Base-by-base conservation (phyloP, 164 flowering plant genomes). In the Aristolochia californica region DNA sequence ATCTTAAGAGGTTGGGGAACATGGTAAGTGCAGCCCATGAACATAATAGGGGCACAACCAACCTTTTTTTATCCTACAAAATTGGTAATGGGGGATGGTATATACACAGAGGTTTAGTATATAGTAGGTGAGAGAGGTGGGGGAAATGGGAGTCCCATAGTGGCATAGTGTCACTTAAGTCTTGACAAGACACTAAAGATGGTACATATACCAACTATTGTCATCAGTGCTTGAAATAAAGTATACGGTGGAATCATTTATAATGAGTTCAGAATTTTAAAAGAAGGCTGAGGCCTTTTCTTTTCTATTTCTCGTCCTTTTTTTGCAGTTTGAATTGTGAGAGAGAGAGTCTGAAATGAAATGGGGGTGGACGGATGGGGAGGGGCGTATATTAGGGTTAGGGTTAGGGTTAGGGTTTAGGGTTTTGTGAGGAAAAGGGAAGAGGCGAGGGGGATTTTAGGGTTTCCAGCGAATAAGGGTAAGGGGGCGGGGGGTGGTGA, bases 361-460 rank as follows among this genome's bases (percentile, higher is more conserved):
- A 47, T 1, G 4, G 0, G 20, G 22, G 5, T 1, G 22, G 50
- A 14, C 5, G 15, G 50, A n/a, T 2, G 20, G 22, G 50, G 20
- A 17, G 13, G 50, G 18, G 50, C 7, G 18, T 17, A 47, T 16
- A 21, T 23, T 20, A n/a, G 21, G 13, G 12, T 22, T 13, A 22
- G 55, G 55, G 55, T 24, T 52, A 52, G 55, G 57, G 57, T 27
- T 57, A 57, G 60, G 60, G 60, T 26, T 56, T 57, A 17, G 21
- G 3, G 18, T 5, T 13, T 23, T 22, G 2, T 48, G 51, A 22
- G 23, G 23, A 48, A 18, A 48, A 18, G 51, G 22, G 22, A 16
- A 16, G 20, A 13, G 50, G 14, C 45, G 18, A 24, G 13, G 45
- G 26, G 50, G 60, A 50, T 45, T 57, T 27, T 24, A 13, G 30